Base-by-base conservation (phyloP, 1,139 yeast genomes). In the Sugiyamaella grinbergsii region DNA sequence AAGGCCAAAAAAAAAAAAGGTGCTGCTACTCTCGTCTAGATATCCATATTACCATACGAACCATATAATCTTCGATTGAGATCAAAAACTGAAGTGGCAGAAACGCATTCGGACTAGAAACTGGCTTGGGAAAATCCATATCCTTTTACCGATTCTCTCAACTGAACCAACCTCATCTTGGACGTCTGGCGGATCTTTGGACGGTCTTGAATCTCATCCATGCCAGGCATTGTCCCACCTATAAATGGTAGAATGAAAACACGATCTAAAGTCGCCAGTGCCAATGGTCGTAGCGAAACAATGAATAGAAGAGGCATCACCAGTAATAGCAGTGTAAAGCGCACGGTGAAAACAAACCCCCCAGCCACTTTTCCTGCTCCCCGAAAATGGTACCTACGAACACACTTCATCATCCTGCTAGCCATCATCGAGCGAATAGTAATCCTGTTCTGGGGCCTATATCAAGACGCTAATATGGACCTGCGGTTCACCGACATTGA, bases 401-500 rank as follows among this genome's bases (percentile, higher is more conserved):
- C 57, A 22, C 47, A 50, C 23, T 32, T 52, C 11, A 43, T 54
- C 28, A 42, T 56, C 26, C 40, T 38, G 11, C 32, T 55, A 36
- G 57, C 58, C 10, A 42, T 54, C 26, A 43, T 52, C 13, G 56
- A 52, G 46, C 74, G 98, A 51, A 54, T 82, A 4, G 84, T 75
- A 1, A 85, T 93, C 64, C 82, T 90, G 59, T 59, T 73, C n/a
- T 93, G 81, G 72, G 98, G 98, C 0, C 68, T 86, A 1, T 91
- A 86, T 65, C 98, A 93, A 67, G 98, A 93, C 67, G 76, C 80
- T 7, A 72, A 81, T 58, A 80, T 88, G 82, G 80, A 81, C 6
- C 87, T 91, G 22, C 82, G 85, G 58, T 93, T 89, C 69, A 93
- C 98, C 0, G 98, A 93, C 63, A 86, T 93, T 43, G 98, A 93